A percentile compares a stretch with the other conserved stretches of the same genome.
These are phyloP conservation scores for Penicillium manginii DNA, from an alignment of 495 filamentous ascomycete genomes.

Conservation along the genomic window DNA sequence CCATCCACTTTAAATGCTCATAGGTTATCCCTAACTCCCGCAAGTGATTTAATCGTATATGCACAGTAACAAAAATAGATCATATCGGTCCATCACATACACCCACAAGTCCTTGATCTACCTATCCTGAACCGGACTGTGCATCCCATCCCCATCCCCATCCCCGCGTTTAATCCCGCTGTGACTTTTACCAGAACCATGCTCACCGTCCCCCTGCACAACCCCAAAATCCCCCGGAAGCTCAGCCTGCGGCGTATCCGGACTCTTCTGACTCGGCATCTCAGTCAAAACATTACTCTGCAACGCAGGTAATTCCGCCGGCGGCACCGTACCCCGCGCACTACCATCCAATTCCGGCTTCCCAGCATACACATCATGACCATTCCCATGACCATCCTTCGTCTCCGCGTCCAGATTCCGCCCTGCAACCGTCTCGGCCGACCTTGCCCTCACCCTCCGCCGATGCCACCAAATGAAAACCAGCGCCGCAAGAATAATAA, in stretches of 20 bases:
- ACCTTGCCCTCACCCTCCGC: neutral
- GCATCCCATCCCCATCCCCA: too few relatives aligned
- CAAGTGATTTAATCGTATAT: too few relatives aligned
- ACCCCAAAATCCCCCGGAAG: slow-evolving; percentile 1
- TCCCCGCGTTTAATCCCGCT: too few relatives aligned
- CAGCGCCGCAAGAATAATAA: slow-evolving; percentile 11
- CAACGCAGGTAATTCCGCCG: slow-evolving; percentile 9
- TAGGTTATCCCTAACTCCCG: too few relatives aligned
- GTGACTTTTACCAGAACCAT: too few relatives aligned
- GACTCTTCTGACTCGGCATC: neutral
- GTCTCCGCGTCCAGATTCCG: too few relatives aligned
- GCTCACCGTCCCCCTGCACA: neutral
- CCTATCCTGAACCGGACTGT: too few relatives aligned
- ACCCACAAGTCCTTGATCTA: too few relatives aligned
- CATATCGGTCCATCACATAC: too few relatives aligned
- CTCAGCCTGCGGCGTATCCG: slow-evolving; percentile 13
- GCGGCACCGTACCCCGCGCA: neutral
- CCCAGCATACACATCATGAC: slow-evolving; percentile 12
- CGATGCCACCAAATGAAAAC: slow-evolving; percentile 17
- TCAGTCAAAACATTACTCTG: neutral
- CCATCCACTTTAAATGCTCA: neutral
- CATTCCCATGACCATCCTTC: too few relatives aligned
- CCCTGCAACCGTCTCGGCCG: too few relatives aligned
- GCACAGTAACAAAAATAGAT: too few relatives aligned
- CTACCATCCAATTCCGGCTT: slow-evolving; percentile 14